phyloP scores from a whole-genome alignment of 495 filamentous ascomycete species.

The Neurospora sp. region DNA sequence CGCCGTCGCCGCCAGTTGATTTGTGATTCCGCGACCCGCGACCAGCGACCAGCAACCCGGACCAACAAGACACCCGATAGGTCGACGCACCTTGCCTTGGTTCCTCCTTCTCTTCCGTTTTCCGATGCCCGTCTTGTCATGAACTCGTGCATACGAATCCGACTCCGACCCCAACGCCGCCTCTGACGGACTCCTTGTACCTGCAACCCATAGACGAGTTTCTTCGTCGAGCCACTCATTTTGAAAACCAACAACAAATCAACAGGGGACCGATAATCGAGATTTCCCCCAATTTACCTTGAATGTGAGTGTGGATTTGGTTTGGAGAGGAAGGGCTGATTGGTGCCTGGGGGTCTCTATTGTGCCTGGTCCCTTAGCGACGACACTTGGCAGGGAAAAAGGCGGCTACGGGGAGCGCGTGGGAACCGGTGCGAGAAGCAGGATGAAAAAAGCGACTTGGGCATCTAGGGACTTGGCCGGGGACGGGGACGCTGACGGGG shows the following conservation, averaged over 20 bases:
- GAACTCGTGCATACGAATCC: conserved; percentile 20
- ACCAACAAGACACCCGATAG: conserved; percentile 11
- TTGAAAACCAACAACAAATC: conserved; percentile 16
- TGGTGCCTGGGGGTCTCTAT: background rate
- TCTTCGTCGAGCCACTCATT: conserved; percentile 40
- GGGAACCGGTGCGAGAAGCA: background rate
- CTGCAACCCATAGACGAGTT: conserved; percentile 11
- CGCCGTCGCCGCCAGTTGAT: conserved; percentile 6
- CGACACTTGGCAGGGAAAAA: background rate
- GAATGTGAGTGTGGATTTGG: conserved; percentile 16
- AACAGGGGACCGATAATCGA: background rate
- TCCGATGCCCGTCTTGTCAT: conserved; percentile 25
- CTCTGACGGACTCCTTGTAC: conserved; percentile 14
- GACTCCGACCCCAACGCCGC: conserved; percentile 8
- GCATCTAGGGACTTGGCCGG: background rate
- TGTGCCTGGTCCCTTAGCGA: background rate
- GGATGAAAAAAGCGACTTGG: background rate
- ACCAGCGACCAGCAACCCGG: background rate
- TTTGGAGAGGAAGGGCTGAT: background rate
- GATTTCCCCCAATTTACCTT: conserved; percentile 2
- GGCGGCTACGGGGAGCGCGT: background rate
- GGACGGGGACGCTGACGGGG: background rate
- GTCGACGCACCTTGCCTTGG: conserved; percentile 8
- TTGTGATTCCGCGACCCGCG: background rate
- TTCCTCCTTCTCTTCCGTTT: background rate